Percentiles rank a stretch among this genome's conserved stretches.
Evolutionary conservation across 2,329 filamentous ascomycete species (phyloP).

Genomic region (Leptographium wingfieldii): DNA sequence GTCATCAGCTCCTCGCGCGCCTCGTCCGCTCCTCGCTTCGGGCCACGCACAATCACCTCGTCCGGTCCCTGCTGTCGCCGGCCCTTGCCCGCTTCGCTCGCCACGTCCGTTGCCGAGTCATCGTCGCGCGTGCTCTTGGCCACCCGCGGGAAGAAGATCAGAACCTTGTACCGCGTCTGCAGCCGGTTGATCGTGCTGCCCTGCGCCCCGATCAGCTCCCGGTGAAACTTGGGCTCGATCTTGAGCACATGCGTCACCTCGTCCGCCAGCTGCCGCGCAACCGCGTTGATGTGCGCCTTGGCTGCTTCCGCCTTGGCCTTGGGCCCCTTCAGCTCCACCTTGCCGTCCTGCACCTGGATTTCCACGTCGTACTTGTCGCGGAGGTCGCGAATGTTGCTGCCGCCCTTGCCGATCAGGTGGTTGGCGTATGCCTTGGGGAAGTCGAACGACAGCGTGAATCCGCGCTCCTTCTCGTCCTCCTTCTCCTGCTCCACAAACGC

Average conservation of each 20-base stretch:
- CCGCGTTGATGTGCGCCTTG: slow-evolving; percentile 64
- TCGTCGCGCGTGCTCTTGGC: slow-evolving; percentile 57
- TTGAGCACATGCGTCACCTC: slow-evolving; percentile 80
- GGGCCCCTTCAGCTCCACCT: slow-evolving; percentile 90
- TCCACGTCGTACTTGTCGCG: slow-evolving; percentile 57
- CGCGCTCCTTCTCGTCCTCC: slow-evolving; percentile 86
- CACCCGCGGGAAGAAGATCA: slow-evolving; percentile 80
- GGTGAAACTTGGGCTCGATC: slow-evolving; percentile 87
- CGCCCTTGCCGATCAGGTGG: slow-evolving; percentile 60
- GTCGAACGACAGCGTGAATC: slow-evolving; percentile 74
- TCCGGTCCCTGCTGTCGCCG: slow-evolving; percentile 66
- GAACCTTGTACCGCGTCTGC: slow-evolving; percentile 83
- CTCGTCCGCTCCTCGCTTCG: slow-evolving; percentile 83
- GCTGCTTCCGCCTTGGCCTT: slow-evolving; percentile 87
- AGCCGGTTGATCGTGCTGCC: slow-evolving; percentile 83
- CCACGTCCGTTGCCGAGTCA: slow-evolving; percentile 53
- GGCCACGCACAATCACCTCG: slow-evolving; percentile 82
- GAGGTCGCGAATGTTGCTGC: slow-evolving; percentile 52
- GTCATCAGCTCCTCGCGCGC: slow-evolving; percentile 85
- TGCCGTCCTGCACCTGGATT: slow-evolving; percentile 85
- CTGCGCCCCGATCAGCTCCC: slow-evolving; percentile 81
- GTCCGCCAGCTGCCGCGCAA: slow-evolving; percentile 77
- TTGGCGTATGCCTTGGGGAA: slow-evolving; percentile 94
- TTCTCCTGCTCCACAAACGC: slow-evolving; percentile 79
- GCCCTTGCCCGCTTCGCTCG: slow-evolving; percentile 52